Base-by-base conservation (phyloP, 2,329 filamentous ascomycete species). In the Fusarium gaditjirri region DNA sequence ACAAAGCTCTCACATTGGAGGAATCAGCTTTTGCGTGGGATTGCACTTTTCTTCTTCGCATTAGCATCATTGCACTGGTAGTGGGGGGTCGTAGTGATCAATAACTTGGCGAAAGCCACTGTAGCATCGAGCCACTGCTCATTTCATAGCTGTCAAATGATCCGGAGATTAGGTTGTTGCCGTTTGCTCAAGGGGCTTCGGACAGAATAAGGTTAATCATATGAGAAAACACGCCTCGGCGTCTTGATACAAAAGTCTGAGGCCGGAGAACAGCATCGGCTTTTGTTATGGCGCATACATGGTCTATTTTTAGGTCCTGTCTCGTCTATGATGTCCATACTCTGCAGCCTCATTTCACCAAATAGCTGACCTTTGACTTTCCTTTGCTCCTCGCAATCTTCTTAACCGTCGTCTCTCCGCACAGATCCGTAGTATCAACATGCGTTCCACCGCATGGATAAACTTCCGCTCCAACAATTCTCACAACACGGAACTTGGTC, bases 361-460 rank as follows among this genome's bases (percentile, higher is more conserved):
- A n/a, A 25, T 76, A 76, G 49, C 75, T 77, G 6, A 76, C 75
- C 23, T 71, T 73, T 31, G 75, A 76, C 49, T 66, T 73, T 5
- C 75, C 75, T 46, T 76, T 76, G 23, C 53, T 74, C n/a, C 75
- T 73, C 4, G 75, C 57, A 42, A 94, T 91, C 82, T 91, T 93
- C 83, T 86, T 91, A 8, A 94, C 90, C 6, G 82, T 87, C 9
- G 89, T 89, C 77, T 86, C 86, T 2, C 91, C 89, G 75, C 87
- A 90, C 66, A 86, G 73, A 63, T 86, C 84, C 25, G 90, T 91
- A 23, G 82, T 86, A 35, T 86, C 83, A 7, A 94, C 91, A 83
- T 94, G 92, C 31, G 92, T 94, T 0, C 92, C 92, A 12, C 92
- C 92, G 79, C 92, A 94, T 2, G 92, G 91, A 82, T 94, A 94